A percentile compares a stretch with the other conserved stretches of the same genome.
phyloP scores from a whole-genome alignment of 2,329 filamentous ascomycete genomes.

The Anthostomella pinea region DNA sequence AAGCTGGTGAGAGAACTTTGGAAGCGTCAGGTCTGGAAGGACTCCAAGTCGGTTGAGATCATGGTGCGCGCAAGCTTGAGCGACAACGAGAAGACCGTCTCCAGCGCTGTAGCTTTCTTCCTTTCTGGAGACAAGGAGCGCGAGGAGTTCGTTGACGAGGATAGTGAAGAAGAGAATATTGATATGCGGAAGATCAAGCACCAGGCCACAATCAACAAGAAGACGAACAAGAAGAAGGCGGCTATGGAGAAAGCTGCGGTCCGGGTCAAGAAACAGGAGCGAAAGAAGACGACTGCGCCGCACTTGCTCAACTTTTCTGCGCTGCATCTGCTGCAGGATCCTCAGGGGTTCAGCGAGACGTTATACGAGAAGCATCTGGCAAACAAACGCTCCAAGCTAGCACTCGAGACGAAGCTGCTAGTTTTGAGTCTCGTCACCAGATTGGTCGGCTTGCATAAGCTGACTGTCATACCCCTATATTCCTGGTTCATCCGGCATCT shows the following conservation, averaged over 20 bases:
- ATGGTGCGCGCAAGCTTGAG: constrained; percentile 92
- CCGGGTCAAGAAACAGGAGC: constrained; percentile 79
- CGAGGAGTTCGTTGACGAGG: constrained; percentile 88
- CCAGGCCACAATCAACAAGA: constrained; percentile 91
- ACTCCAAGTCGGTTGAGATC: constrained; percentile 91
- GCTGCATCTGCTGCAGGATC: constrained; percentile 88
- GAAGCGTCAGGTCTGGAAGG: constrained; percentile 95
- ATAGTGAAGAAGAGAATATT: constrained; percentile 73
- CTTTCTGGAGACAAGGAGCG: constrained; percentile 93
- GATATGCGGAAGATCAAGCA: constrained; percentile 83
- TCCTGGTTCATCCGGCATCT: constrained; percentile 95
- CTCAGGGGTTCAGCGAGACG: constrained; percentile 87
- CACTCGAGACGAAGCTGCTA: constrained; percentile 84
- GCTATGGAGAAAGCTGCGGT: constrained; percentile 76
- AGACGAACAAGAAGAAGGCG: constrained; percentile 82
- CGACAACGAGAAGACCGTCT: constrained; percentile 89
- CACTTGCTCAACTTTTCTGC: constrained; percentile 95
- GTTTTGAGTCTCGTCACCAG: constrained; percentile 88
- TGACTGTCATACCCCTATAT: constrained; percentile 81
- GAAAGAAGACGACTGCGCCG: constrained; percentile 81
- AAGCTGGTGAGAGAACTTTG: constrained; percentile 94
- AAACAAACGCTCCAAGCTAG: constrained; percentile 78
- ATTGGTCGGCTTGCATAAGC: constrained; percentile 86
- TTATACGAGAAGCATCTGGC: constrained; percentile 91
- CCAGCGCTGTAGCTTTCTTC: constrained; percentile 89